phyloP scores from a whole-genome alignment of 352 stramenopile species.

The Phytophthora brassicae region DNA sequence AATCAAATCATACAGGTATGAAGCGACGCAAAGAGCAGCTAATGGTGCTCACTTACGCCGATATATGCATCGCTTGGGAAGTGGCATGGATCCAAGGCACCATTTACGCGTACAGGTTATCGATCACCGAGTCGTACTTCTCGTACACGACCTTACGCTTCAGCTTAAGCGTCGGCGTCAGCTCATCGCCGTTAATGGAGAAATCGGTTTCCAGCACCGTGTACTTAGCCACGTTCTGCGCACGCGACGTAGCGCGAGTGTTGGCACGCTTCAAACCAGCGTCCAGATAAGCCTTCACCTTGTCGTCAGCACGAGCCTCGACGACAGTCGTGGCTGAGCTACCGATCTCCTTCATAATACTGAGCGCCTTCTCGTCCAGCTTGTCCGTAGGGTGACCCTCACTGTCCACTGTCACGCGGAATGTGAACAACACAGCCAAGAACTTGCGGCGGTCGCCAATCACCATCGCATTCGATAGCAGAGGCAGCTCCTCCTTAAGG shows the following conservation, averaged over 20 bases:
- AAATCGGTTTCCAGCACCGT: constrained; percentile 90
- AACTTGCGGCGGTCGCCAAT: constrained; percentile 95
- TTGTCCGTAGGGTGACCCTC: constrained; percentile 85
- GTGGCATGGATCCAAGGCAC: constrained; percentile 1
- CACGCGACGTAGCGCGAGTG: constrained; percentile 67
- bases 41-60: too few species aligned
- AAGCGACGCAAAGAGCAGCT: too few species aligned
- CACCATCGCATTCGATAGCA: constrained; percentile 92
- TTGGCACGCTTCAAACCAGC: constrained; percentile 83
- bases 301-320: constrained; percentile 70
- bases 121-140: constrained; percentile 91
- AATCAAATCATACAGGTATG: constrained; percentile 22
- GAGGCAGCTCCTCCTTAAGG: constrained; percentile 86
- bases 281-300: constrained; percentile 78
- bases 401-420: constrained; percentile 78
- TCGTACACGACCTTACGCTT: constrained; percentile 92
- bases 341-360: constrained; percentile 61
- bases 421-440: constrained; percentile 85
- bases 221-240: constrained; percentile 88
- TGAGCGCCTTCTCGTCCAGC: constrained; percentile 69
- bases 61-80: constrained; percentile 12
- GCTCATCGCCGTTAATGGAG: constrained; percentile 86
- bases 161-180: constrained; percentile 97
- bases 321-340: constrained; percentile 67
- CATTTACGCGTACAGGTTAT: constrained; percentile 85